Conservation (phyloP, 257 asterid genomes). For the Ajuga chamaepitys region DNA sequence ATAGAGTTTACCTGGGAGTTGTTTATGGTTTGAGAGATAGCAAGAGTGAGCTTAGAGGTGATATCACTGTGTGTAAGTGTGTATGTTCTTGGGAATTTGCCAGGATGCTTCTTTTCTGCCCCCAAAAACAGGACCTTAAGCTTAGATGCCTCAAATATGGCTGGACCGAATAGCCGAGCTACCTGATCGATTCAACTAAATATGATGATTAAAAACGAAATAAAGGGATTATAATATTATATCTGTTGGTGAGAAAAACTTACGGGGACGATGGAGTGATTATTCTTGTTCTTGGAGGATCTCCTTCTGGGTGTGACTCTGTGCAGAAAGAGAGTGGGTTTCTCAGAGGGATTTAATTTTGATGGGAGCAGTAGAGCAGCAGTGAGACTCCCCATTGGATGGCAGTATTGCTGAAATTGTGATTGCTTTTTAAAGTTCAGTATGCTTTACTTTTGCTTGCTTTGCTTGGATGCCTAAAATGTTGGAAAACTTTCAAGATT, state of each 20-base stretch:
- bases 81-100: constrained; percentile 68
- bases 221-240: too few species aligned
- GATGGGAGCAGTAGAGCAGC: constrained; percentile 40
- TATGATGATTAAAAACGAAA: neutral
- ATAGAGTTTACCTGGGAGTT: constrained; percentile 27
- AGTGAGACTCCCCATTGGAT: constrained; percentile 40
- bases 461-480: constrained; percentile 13
- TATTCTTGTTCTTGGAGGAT: constrained; percentile 14
- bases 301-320: constrained; percentile 41
- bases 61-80: constrained; percentile 81
- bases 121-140: constrained; percentile 67
- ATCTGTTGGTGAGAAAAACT: neutral
- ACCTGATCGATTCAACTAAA: constrained; percentile 37
- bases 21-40: constrained; percentile 41
- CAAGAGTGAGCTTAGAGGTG: constrained; percentile 72
- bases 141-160: constrained; percentile 73
- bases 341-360: constrained; percentile 26
- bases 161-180: constrained; percentile 84
- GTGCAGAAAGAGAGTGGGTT: constrained; percentile 23
- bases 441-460: constrained; percentile 2
- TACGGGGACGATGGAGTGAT: constrained; percentile 50
- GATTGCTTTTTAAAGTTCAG: neutral
- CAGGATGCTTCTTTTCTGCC: constrained; percentile 67
- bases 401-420: neutral
- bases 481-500: constrained; percentile 17